Evolutionary conservation across 345 rosid genomes (phyloP).

Genomic region (Pseudoturritis turrita): DNA sequence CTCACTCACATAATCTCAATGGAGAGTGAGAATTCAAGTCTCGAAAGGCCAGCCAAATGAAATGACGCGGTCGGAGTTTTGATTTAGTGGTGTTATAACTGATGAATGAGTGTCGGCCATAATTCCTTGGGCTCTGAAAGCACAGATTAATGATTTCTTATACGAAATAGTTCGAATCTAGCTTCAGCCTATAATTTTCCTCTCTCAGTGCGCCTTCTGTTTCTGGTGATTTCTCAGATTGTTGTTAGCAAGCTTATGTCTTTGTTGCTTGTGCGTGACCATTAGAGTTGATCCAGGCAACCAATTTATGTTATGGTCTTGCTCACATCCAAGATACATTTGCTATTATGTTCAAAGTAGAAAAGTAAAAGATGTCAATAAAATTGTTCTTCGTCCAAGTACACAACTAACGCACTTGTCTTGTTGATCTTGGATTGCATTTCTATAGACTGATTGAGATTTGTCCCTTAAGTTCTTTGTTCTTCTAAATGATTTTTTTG

Average conservation of each 20-base stretch:
- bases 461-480: background rate
- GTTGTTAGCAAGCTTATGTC: slow-evolving; percentile 51
- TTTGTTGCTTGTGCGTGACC: slow-evolving; percentile 59
- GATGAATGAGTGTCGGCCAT: background rate
- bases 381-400: background rate
- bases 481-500: slow-evolving; percentile 1
- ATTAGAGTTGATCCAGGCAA: slow-evolving; percentile 58
- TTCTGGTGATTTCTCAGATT: slow-evolving; percentile 35
- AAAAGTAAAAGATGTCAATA: too few species aligned
- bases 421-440: slow-evolving; percentile 12
- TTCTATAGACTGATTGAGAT: slow-evolving; percentile 10
- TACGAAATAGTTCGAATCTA: slow-evolving; percentile 3
- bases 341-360: slow-evolving; percentile 33
- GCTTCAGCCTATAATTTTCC: background rate
- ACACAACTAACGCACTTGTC: background rate
- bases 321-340: slow-evolving; percentile 59
- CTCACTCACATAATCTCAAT: slow-evolving; percentile 71
- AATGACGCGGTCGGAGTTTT: background rate
- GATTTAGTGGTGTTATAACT: background rate
- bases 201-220: background rate
- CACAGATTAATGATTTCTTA: background rate
- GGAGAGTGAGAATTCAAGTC: slow-evolving; percentile 73
- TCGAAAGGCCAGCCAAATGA: slow-evolving; percentile 36
- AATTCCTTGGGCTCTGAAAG: background rate
- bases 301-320: slow-evolving; percentile 62